phyloP scores from a whole-genome alignment of 495 filamentous ascomycete species.

The Beverwykella pulmonaria region DNA sequence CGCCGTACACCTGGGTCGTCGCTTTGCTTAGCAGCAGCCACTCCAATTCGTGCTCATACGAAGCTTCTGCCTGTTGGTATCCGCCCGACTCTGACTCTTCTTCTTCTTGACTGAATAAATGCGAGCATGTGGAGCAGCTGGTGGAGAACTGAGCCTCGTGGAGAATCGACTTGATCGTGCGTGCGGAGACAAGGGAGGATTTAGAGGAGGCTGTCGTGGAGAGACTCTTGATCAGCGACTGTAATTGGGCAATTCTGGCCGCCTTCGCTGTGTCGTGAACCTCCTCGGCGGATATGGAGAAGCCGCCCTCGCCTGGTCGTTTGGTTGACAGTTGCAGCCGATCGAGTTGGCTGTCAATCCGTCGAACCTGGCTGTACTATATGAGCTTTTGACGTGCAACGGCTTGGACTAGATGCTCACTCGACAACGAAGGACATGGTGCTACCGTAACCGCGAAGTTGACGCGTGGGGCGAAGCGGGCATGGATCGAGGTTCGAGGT shows the following conservation, averaged over 20 bases:
- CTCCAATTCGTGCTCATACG: constrained; percentile 73
- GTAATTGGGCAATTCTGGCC: constrained; percentile 50
- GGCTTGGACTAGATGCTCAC: constrained; percentile 26
- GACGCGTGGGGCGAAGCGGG: constrained; percentile 5
- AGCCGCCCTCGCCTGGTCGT: constrained; percentile 39
- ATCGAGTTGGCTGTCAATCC: constrained; percentile 79
- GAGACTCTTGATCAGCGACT: constrained; percentile 67
- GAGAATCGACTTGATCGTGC: constrained; percentile 62
- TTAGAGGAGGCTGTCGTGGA: constrained; percentile 65
- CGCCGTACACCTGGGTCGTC: constrained; percentile 78
- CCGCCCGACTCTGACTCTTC: too few relatives aligned
- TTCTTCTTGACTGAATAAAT: constrained; percentile 36
- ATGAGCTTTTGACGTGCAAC: background rate
- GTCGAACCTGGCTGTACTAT: constrained; percentile 69
- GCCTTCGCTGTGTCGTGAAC: constrained; percentile 34
- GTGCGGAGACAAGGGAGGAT: constrained; percentile 51
- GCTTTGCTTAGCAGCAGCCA: constrained; percentile 90
- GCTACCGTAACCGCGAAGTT: constrained; percentile 17
- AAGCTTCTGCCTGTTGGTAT: constrained; percentile 23
- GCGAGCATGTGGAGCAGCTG: constrained; percentile 32
- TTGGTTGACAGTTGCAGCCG: constrained; percentile 60
- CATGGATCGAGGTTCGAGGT: background rate
- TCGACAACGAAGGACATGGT: constrained; percentile 42
- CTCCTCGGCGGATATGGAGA: constrained; percentile 37
- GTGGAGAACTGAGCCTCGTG: constrained; percentile 56